Percentiles rank a stretch among this genome's conserved stretches.
Evolutionary conservation across 495 filamentous ascomycete species (phyloP).

Genomic region (Aspergillus nidulans): DNA sequence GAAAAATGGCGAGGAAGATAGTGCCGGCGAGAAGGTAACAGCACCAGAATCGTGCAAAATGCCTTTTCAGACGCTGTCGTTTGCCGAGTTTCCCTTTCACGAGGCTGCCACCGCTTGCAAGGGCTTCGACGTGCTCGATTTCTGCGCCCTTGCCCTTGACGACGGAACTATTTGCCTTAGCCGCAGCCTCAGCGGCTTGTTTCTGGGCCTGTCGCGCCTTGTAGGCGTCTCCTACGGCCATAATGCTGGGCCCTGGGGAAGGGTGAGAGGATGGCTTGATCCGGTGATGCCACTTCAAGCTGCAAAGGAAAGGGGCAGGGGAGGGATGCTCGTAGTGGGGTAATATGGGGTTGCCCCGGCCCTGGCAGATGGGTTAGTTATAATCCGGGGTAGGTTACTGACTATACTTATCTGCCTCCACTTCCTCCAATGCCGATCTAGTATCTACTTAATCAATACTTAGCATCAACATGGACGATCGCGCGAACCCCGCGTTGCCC

Average conservation of each 20-base stretch:
- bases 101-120: background rate
- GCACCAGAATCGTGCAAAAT: constrained; percentile 40
- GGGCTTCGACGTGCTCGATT: constrained; percentile 16
- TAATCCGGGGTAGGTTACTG: too few species aligned
- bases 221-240: constrained; percentile 16
- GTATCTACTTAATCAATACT: too few species aligned
- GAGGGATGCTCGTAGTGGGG: background rate
- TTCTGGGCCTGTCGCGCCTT: constrained; percentile 3
- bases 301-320: too few species aligned
- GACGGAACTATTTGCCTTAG: background rate
- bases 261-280: background rate
- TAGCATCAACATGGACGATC: constrained; percentile 3
- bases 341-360: background rate
- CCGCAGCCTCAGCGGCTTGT: background rate
- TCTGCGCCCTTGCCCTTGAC: background rate
- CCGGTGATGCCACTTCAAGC: too few species aligned
- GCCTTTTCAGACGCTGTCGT: constrained; percentile 11
- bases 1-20: constrained; percentile 38
- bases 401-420: too few species aligned
- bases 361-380: background rate
- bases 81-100: background rate
- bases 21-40: constrained; percentile 34
- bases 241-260: background rate
- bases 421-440: background rate
- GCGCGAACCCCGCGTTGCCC: constrained; percentile 2